Percentiles rank a stretch among this genome's conserved stretches.
phyloP scores from a whole-genome alignment of 208 protist genomes.

The Wallacemonas sp. region DNA sequence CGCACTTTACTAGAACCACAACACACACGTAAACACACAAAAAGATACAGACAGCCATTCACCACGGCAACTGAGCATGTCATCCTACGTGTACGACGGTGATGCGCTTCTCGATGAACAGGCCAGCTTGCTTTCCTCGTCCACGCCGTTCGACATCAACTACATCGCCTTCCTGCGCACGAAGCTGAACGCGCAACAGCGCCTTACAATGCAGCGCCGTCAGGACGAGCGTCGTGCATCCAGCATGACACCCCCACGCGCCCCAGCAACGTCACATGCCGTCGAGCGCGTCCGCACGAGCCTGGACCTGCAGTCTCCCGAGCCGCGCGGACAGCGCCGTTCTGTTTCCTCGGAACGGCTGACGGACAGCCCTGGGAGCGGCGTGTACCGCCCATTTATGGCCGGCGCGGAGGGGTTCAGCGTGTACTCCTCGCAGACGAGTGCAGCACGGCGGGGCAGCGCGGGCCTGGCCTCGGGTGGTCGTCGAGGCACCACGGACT shows the following conservation, averaged over 20 bases:
- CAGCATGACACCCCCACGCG: background rate
- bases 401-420: background rate
- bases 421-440: background rate
- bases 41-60: background rate
- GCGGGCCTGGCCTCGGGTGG: background rate
- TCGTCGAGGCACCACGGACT: conserved; percentile 4
- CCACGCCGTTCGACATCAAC: conserved; percentile 64
- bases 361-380: background rate
- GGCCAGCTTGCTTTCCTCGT: conserved; percentile 37
- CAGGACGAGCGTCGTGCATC: conserved; percentile 28
- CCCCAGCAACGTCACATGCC: background rate
- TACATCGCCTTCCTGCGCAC: conserved; percentile 60
- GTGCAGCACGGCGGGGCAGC: conserved; percentile 4
- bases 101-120: conserved; percentile 64
- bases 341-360: background rate
- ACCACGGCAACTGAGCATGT: background rate
- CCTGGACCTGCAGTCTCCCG: background rate
- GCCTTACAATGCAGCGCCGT: conserved; percentile 62
- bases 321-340: background rate
- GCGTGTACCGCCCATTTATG: background rate
- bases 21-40: conserved; percentile 2
- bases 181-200: conserved; percentile 59
- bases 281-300: background rate
- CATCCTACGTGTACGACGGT: conserved; percentile 33
- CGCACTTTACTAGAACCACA: too few relatives aligned